These are phyloP conservation scores for Naganishia sp. DNA, from an alignment of 1,284 basidiomycete species.

Conservation along the genomic window DNA sequence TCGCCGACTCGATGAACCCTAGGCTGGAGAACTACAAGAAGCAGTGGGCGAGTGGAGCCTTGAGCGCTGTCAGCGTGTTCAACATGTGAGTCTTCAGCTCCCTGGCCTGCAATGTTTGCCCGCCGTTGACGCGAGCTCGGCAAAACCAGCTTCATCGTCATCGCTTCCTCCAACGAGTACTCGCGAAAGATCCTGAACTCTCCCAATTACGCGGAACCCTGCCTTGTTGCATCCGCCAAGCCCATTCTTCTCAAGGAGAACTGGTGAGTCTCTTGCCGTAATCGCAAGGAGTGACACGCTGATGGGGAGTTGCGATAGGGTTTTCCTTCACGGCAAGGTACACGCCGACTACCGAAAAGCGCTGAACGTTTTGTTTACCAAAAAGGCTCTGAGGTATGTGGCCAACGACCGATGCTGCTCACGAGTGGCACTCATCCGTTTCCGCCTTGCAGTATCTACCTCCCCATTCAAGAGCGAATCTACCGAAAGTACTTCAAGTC, in stretches of 20 bases:
- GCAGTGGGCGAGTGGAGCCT: constrained; percentile 81
- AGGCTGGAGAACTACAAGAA: constrained; percentile 84
- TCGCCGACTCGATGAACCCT: constrained; percentile 82
- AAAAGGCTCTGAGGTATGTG: constrained; percentile 79
- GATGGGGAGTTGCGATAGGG: constrained; percentile 60
- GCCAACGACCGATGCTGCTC: constrained; percentile 27
- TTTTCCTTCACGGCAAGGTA: constrained; percentile 90
- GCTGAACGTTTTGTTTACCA: constrained; percentile 89
- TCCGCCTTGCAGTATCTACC: constrained; percentile 67
- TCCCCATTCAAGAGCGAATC: constrained; percentile 81
- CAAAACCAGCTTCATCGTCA: constrained; percentile 83
- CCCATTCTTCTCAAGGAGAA: constrained; percentile 83
- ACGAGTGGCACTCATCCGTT: constrained; percentile 1
- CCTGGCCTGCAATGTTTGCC: constrained; percentile 4
- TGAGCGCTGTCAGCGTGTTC: constrained; percentile 87
- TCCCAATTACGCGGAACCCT: constrained; percentile 84
- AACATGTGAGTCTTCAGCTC: constrained; percentile 71
- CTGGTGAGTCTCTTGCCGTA: constrained; percentile 63
- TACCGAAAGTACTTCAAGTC: constrained; percentile 72
- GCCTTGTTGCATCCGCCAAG: constrained; percentile 91
- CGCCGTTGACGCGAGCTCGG: neutral
- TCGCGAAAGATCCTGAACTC: constrained; percentile 92
- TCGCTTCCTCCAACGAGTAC: constrained; percentile 87
- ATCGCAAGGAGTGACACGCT: neutral
- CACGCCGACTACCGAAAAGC: constrained; percentile 94